These are phyloP conservation scores for Xylaria nigripes DNA, from an alignment of 495 filamentous ascomycete genomes.

Conservation along the genomic window DNA sequence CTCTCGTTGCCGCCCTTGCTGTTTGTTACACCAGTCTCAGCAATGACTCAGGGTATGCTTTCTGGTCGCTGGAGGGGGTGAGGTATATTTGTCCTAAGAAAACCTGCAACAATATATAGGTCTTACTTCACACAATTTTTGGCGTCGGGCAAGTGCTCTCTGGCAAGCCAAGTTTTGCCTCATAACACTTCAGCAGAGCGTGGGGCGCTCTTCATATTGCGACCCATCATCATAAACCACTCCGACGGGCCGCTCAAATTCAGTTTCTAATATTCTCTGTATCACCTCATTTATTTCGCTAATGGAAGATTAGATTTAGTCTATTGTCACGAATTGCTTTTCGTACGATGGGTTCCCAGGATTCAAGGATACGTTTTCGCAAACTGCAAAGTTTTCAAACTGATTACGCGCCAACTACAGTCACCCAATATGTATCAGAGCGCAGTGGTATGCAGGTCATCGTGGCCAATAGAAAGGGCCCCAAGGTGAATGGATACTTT, in stretches of 20 bases:
- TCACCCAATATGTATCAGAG: constrained; percentile 75
- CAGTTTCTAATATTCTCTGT: not conserved
- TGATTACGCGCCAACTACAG: constrained; percentile 75
- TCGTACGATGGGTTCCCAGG: constrained; percentile 29
- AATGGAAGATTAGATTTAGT: constrained; percentile 2
- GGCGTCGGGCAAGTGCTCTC: constrained; percentile 4
- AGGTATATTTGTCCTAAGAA: not conserved
- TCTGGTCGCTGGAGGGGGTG: not conserved
- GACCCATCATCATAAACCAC: not conserved
- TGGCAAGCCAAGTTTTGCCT: constrained; percentile 1
- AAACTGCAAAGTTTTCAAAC: constrained; percentile 74
- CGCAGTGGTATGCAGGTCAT: constrained; percentile 90
- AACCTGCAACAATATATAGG: not conserved
- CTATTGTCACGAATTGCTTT: constrained; percentile 1
- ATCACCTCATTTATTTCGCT: not conserved
- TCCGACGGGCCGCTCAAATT: not conserved
- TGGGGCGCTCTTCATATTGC: not conserved
- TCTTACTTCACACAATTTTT: not conserved
- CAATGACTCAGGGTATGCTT: constrained; percentile 13
- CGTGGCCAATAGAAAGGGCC: constrained; percentile 83
- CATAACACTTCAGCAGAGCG: not conserved
- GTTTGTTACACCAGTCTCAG: constrained; percentile 19
- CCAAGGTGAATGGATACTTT: constrained; percentile 92
- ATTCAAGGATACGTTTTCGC: constrained; percentile 54
- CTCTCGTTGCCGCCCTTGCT: constrained; percentile 14